phyloP scores from a whole-genome alignment of 208 protist genomes.

The Zelonia costaricensis region DNA sequence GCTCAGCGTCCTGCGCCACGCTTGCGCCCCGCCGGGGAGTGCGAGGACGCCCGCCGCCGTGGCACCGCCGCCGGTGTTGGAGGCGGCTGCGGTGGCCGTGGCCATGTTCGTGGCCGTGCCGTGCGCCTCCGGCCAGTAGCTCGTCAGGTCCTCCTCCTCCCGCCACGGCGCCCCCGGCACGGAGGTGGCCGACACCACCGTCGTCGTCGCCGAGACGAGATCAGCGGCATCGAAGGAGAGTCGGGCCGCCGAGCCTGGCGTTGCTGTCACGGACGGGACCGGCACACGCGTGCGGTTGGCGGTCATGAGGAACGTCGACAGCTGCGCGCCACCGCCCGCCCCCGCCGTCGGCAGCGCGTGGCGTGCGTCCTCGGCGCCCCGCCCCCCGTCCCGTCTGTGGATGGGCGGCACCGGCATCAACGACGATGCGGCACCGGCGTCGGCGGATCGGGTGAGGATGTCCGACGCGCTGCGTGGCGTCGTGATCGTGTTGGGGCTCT shows the following conservation, averaged over 20 bases:
- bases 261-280: no score
- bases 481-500: background rate
- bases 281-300: no score
- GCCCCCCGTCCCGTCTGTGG: no score
- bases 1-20: background rate
- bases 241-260: no score
- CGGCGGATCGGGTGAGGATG: background rate
- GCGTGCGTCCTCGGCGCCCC: no score
- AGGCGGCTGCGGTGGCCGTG: no score
- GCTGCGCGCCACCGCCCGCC: no score
- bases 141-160: conserved; percentile 19
- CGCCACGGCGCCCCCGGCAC: conserved; percentile 11
- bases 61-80: no score
- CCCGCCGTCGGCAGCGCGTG: no score
- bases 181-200: conserved; percentile 18
- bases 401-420: background rate
- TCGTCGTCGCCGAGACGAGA: conserved; percentile 14
- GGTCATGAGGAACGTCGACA: no score
- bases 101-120: no score
- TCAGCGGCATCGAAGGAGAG: conserved; percentile 4
- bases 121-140: conserved; percentile 12
- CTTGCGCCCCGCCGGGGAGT: background rate
- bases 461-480: background rate
- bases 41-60: no score
- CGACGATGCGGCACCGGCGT: background rate